Evolutionary conservation across 495 filamentous ascomycete species (phyloP).

Genomic region (Jackrogersella multiformis): DNA sequence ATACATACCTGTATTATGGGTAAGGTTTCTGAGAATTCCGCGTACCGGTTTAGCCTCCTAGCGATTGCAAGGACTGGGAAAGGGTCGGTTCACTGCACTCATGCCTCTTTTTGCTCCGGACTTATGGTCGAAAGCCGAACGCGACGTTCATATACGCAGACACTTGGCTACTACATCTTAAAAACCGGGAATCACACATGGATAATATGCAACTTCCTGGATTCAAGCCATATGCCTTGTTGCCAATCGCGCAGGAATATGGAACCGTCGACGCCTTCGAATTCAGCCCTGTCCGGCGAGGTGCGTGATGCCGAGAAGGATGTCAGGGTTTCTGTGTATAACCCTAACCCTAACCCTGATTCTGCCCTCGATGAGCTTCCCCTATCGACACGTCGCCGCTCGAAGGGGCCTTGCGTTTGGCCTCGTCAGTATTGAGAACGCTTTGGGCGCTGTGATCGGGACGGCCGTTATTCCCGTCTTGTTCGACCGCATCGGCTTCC

Average conservation of each 20-base stretch:
- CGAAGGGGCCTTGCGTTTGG: not conserved
- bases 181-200: too few species aligned
- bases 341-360: not conserved
- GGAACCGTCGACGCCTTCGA: not conserved
- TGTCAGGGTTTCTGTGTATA: not conserved
- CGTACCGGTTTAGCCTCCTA: too few species aligned
- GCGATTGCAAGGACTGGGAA: too few species aligned
- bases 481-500: constrained; percentile 4
- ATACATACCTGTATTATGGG: too few species aligned
- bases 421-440: not conserved
- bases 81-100: too few species aligned
- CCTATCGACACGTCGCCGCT: not conserved
- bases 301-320: not conserved
- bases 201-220: too few species aligned
- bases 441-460: not conserved
- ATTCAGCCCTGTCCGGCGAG: not conserved
- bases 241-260: not conserved
- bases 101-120: too few species aligned
- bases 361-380: not conserved
- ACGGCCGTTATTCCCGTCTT: constrained; percentile 1
- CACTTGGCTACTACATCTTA: too few species aligned
- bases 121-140: too few species aligned
- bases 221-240: too few species aligned
- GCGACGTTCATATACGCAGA: too few species aligned
- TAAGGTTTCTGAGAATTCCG: too few species aligned